Evolutionary conservation across 1,284 basidiomycete species (phyloP).

Genomic region (Pascua sp.): DNA sequence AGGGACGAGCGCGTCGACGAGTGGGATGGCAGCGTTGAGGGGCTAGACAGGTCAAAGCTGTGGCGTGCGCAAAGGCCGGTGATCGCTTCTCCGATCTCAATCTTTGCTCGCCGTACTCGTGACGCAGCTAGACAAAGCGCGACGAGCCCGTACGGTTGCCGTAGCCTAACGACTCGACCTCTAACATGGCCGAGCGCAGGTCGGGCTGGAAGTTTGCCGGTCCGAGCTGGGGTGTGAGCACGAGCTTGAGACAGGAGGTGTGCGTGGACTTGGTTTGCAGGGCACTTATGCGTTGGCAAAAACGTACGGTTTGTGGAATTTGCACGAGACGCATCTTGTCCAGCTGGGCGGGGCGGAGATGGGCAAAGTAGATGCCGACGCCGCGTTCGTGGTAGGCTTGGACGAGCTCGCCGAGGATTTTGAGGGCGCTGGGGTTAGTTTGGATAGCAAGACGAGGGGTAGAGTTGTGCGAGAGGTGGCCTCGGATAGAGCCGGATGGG

Average conservation of each 20-base stretch:
- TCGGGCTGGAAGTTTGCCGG: conserved; percentile 67
- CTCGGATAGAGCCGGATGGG: too few relatives aligned
- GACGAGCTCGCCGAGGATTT: conserved; percentile 77
- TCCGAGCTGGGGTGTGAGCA: conserved; percentile 56
- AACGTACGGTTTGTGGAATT: conserved; percentile 38
- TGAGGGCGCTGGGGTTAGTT: conserved; percentile 61
- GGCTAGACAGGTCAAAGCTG: not conserved
- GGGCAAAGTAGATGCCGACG: conserved; percentile 73
- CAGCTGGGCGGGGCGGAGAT: conserved; percentile 60
- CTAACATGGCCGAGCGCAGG: conserved; percentile 51
- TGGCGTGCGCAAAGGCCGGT: too few relatives aligned
- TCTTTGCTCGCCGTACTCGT: too few relatives aligned
- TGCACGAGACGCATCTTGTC: conserved; percentile 56
- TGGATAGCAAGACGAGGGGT: not conserved
- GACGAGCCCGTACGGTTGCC: conserved; percentile 18
- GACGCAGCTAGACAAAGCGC: not conserved
- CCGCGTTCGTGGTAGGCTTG: conserved; percentile 67
- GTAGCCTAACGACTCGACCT: conserved; percentile 42
- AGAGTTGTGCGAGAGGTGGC: too few relatives aligned
- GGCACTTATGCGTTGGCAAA: not conserved
- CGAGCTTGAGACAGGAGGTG: not conserved
- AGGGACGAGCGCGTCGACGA: not conserved
- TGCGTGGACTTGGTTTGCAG: too few relatives aligned
- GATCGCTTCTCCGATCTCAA: not conserved
- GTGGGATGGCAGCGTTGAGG: not conserved